Evolutionary conservation across 208 protist species (phyloP).

Genomic region (Trypanosomatidae sp.): DNA sequence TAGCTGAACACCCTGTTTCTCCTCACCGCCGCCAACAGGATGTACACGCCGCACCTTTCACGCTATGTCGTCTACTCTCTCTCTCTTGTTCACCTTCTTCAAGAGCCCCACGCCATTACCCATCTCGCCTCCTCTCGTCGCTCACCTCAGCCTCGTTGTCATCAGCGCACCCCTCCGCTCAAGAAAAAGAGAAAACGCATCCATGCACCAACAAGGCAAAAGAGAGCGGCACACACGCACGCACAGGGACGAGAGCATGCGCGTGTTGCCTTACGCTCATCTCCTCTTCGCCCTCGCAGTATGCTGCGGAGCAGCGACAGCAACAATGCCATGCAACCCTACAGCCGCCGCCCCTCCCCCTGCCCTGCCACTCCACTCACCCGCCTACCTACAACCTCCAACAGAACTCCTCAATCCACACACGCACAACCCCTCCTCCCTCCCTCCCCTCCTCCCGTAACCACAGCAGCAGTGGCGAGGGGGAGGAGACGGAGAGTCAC

Average conservation of each 20-base stretch:
- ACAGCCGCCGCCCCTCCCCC: not conserved
- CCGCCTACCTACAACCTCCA: not conserved
- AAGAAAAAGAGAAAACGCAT: not conserved
- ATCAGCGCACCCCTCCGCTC: not conserved
- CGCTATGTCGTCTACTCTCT: slow-evolving; percentile 6
- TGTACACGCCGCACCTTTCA: not conserved
- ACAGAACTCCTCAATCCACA: not conserved
- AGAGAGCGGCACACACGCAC: not conserved
- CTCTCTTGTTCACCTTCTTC: slow-evolving; percentile 5
- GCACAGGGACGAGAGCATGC: not conserved
- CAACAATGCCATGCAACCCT: not conserved
- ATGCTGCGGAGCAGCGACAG: not conserved
- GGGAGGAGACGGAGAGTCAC: too few relatives aligned
- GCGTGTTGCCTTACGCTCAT: not conserved
- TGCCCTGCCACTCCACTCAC: too few relatives aligned
- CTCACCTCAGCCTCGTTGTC: not conserved
- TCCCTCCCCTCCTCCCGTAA: not conserved
- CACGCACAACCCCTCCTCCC: not conserved
- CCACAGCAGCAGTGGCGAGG: too few relatives aligned
- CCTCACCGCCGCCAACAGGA: too few relatives aligned
- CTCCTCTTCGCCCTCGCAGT: not conserved
- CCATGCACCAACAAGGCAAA: not conserved
- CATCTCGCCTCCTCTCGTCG: not conserved
- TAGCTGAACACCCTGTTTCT: too few relatives aligned
- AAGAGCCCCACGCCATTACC: not conserved